phyloP scores from a whole-genome alignment of 148 eudicot genomes.

The Fagopyrum homotropicum region DNA sequence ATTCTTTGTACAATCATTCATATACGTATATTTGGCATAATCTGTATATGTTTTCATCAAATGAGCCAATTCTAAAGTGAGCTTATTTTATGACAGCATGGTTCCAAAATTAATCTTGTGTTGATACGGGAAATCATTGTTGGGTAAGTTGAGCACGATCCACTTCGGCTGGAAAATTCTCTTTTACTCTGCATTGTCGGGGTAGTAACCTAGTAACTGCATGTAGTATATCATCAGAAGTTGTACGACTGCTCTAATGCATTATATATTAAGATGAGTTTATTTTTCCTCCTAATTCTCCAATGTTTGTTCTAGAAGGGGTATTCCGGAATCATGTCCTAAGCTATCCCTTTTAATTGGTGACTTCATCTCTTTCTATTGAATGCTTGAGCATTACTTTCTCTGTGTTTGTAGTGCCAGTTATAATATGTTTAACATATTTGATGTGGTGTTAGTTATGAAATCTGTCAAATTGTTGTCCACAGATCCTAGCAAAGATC shows the following conservation, averaged over 20 bases:
- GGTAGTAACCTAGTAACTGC: neutral
- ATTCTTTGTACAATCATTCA: neutral
- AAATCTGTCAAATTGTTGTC: too few relatives aligned
- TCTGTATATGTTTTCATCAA: neutral
- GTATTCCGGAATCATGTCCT: neutral
- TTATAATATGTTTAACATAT: too few relatives aligned
- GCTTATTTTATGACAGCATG: constrained; percentile 2
- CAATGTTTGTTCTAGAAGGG: neutral
- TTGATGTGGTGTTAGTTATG: too few relatives aligned
- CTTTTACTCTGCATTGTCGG: neutral
- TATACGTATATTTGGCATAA: neutral
- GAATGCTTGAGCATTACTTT: too few relatives aligned
- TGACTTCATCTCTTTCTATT: too few relatives aligned
- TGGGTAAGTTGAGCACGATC: neutral
- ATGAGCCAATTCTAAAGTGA: neutral
- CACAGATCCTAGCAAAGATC: neutral
- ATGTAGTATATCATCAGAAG: neutral
- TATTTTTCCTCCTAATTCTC: neutral
- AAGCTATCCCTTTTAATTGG: neutral
- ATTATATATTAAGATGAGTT: neutral
- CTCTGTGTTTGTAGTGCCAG: too few relatives aligned
- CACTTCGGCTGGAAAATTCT: neutral
- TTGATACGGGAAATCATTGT: neutral
- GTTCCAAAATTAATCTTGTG: neutral
- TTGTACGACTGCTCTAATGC: neutral